Percentiles rank a stretch among this genome's conserved stretches.
These are phyloP conservation scores for Aspergillus versicolor DNA, from an alignment of 2,329 filamentous ascomycete species.

Conservation along the genomic window DNA sequence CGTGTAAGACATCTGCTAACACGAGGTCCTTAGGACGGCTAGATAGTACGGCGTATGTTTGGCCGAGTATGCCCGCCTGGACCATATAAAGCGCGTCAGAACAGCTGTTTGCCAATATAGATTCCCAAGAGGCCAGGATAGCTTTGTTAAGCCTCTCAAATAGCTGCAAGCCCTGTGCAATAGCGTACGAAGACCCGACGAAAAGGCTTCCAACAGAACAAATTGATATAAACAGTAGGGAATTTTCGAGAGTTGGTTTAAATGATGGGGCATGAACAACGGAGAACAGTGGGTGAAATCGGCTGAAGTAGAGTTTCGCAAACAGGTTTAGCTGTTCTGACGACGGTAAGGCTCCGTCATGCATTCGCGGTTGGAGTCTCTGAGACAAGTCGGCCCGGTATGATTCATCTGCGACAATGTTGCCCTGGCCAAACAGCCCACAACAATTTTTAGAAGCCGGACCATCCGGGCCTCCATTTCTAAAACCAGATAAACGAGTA, in stretches of 20 bases:
- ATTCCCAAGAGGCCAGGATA: slow-evolving; percentile 23
- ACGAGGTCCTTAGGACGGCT: slow-evolving; percentile 27
- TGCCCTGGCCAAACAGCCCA: neutral
- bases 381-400: too few species aligned
- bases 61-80: slow-evolving; percentile 30
- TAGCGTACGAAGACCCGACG: slow-evolving; percentile 30
- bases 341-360: slow-evolving; percentile 17
- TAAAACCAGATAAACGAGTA: too few species aligned
- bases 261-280: slow-evolving; percentile 20
- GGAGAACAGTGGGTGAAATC: slow-evolving; percentile 12
- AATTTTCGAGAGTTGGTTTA: slow-evolving; percentile 26
- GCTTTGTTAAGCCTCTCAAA: slow-evolving; percentile 31
- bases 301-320: slow-evolving; percentile 20
- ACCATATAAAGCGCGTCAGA: slow-evolving; percentile 23
- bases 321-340: slow-evolving; percentile 20
- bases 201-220: slow-evolving; percentile 40
- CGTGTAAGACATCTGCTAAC: slow-evolving; percentile 31
- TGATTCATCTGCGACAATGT: slow-evolving; percentile 6
- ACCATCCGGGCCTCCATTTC: too few species aligned
- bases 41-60: slow-evolving; percentile 30
- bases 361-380: slow-evolving; percentile 13
- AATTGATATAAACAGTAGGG: slow-evolving; percentile 36
- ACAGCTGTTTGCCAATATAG: slow-evolving; percentile 15
- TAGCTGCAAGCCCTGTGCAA: slow-evolving; percentile 26
- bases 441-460: too few species aligned